A percentile compares a stretch with the other conserved stretches of the same genome.
Conservation (phyloP, 1,139 yeast species). For the Waltiozyma sp. region DNA sequence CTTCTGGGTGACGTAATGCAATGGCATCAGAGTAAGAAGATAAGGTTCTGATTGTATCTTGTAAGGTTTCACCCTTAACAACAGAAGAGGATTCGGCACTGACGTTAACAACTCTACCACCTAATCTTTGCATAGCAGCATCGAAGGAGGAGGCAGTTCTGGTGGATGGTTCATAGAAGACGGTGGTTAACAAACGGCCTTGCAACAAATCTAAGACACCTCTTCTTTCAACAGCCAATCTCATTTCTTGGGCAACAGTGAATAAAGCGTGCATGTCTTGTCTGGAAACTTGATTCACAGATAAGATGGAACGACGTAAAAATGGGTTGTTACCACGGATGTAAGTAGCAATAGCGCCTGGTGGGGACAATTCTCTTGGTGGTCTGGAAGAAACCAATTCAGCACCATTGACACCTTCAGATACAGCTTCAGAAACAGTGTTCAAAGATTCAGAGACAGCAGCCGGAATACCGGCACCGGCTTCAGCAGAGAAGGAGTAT, state of each 20-base stretch:
- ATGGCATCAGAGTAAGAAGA: slow-evolving; percentile 96
- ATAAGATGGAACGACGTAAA: slow-evolving; percentile 75
- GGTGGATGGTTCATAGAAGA: slow-evolving; percentile 97
- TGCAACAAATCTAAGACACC: slow-evolving; percentile 86
- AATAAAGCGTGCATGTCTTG: slow-evolving; percentile 85
- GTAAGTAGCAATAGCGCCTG: slow-evolving; percentile 64
- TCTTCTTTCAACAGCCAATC: slow-evolving; percentile 92
- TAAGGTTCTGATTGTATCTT: slow-evolving; percentile 89
- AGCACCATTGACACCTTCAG: slow-evolving; percentile 38
- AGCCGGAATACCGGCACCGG: slow-evolving; percentile 33
- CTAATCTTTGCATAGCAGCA: slow-evolving; percentile 99
- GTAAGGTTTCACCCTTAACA: slow-evolving; percentile 95
- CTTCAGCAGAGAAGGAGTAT: slow-evolving; percentile 31
- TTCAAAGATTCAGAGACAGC: slow-evolving; percentile 18
- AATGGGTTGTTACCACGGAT: slow-evolving; percentile 80
- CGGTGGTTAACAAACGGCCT: slow-evolving; percentile 87
- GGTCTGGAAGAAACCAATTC: slow-evolving; percentile 70
- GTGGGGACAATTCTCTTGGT: slow-evolving; percentile 57
- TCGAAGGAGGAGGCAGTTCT: slow-evolving; percentile 94
- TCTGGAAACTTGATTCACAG: slow-evolving; percentile 81
- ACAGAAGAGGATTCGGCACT: slow-evolving; percentile 81
- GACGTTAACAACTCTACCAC: slow-evolving; percentile 92
- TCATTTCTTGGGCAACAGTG: slow-evolving; percentile 96
- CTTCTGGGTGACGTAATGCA: slow-evolving; percentile 93
- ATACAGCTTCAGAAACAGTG: slow-evolving; percentile 21